phyloP scores from a whole-genome alignment of 495 filamentous ascomycete species.

The Penicillium chermesinum region DNA sequence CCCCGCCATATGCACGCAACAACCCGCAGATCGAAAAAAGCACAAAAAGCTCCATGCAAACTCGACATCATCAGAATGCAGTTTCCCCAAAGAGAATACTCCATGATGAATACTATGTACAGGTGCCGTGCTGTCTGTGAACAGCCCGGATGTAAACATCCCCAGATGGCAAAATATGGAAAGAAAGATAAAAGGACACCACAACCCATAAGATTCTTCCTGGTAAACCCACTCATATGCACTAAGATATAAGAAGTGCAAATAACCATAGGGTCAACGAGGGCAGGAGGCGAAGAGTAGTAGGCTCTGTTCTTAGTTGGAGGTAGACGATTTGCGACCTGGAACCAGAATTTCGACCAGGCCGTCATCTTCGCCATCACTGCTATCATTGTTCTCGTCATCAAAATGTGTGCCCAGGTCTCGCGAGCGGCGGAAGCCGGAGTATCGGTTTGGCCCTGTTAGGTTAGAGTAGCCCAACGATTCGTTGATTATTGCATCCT shows the following conservation, averaged over 20 bases:
- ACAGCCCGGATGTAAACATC: conserved; percentile 13
- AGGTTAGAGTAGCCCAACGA: conserved; percentile 41
- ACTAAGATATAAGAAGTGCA: too few relatives aligned
- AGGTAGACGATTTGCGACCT: conserved; percentile 35
- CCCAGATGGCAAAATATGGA: conserved; percentile 8
- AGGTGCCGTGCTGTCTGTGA: conserved; percentile 13
- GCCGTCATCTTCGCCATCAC: conserved; percentile 45
- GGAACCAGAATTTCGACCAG: conserved; percentile 46
- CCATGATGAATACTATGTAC: conserved; percentile 24
- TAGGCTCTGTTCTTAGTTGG: conserved; percentile 18
- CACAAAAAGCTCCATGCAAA: conserved; percentile 8
- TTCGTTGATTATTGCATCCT: conserved; percentile 47
- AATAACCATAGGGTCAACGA: too few relatives aligned
- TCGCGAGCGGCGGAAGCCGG: conserved; percentile 28
- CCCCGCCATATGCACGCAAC: conserved; percentile 9
- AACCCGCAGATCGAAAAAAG: conserved; percentile 4
- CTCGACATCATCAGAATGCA: conserved; percentile 16
- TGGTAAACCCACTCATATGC: conserved; percentile 4
- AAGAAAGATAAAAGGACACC: conserved; percentile 3
- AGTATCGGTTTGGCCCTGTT: conserved; percentile 31
- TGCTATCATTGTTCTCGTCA: conserved; percentile 42
- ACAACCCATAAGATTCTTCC: conserved; percentile 2
- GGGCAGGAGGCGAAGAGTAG: too few relatives aligned
- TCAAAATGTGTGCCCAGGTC: conserved; percentile 35
- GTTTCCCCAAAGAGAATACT: conserved; percentile 11